Conservation (phyloP, 768 basidiomycete species). For the Suillus subalutaceus region DNA sequence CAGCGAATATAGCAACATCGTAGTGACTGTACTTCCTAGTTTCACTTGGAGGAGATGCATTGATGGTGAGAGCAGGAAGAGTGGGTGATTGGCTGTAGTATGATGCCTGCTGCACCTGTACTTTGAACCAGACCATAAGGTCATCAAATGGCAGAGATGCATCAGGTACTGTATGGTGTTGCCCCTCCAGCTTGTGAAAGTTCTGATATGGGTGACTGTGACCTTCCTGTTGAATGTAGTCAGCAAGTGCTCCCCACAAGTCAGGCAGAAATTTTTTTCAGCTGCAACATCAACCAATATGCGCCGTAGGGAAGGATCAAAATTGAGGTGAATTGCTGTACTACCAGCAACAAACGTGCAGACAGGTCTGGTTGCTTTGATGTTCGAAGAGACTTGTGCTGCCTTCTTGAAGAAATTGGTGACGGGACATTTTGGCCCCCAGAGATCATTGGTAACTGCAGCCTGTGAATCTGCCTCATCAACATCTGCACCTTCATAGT, state of each 20-base stretch:
- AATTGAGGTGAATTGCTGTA: too few relatives aligned
- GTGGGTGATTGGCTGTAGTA: constrained; percentile 16
- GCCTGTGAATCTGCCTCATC: too few relatives aligned
- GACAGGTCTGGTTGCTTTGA: too few relatives aligned
- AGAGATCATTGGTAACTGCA: too few relatives aligned
- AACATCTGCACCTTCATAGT: too few relatives aligned
- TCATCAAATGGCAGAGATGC: constrained; percentile 26
- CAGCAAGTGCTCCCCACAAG: constrained; percentile 27
- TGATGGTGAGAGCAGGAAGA: constrained; percentile 18
- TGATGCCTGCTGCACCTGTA: constrained; percentile 26
- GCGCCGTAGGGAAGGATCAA: too few relatives aligned
- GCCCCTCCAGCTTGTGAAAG: constrained; percentile 11
- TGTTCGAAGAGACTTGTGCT: too few relatives aligned
- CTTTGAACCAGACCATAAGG: constrained; percentile 31
- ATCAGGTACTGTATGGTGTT: not conserved
- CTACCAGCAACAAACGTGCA: too few relatives aligned
- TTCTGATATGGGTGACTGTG: not conserved
- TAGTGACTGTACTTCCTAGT: constrained; percentile 20
- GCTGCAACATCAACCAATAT: too few relatives aligned
- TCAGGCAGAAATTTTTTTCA: constrained; percentile 31
- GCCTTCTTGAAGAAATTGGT: too few relatives aligned
- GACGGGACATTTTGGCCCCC: too few relatives aligned
- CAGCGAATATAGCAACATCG: constrained; percentile 25
- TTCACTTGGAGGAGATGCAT: constrained; percentile 21
- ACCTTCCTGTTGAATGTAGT: constrained; percentile 18